These are phyloP conservation scores for Lasiosphaeris hirsuta DNA, from an alignment of 495 filamentous ascomycete genomes.

Conservation along the genomic window DNA sequence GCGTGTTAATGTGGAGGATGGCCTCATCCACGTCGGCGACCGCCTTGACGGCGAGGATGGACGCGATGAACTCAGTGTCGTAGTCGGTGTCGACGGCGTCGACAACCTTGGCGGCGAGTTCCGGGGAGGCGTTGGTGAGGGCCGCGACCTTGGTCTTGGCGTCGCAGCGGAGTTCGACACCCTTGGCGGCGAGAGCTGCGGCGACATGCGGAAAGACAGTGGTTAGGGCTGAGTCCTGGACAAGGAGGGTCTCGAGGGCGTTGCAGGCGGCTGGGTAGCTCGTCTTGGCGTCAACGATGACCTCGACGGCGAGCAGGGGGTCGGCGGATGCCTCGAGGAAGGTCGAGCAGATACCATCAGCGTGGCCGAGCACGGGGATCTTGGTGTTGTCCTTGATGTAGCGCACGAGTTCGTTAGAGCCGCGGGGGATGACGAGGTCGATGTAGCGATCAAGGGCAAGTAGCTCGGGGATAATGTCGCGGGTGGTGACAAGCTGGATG, in stretches of 20 bases:
- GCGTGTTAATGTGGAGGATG: slow-evolving; percentile 82
- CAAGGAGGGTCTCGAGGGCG: slow-evolving; percentile 80
- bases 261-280: slow-evolving; percentile 98
- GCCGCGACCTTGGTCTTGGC: slow-evolving; percentile 53
- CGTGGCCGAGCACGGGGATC: slow-evolving; percentile 95
- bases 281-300: slow-evolving; percentile 88
- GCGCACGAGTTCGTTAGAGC: slow-evolving; percentile 88
- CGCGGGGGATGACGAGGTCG: slow-evolving; percentile 92
- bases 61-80: slow-evolving; percentile 83
- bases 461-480: slow-evolving; percentile 82
- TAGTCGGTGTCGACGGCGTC: slow-evolving; percentile 68
- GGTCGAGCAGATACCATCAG: slow-evolving; percentile 87
- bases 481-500: slow-evolving; percentile 88
- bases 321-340: slow-evolving; percentile 84
- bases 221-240: slow-evolving; percentile 67
- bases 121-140: slow-evolving; percentile 37
- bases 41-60: slow-evolving; percentile 80
- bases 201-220: slow-evolving; percentile 71
- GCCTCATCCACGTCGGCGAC: slow-evolving; percentile 66
- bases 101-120: slow-evolving; percentile 48
- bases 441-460: slow-evolving; percentile 80
- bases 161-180: slow-evolving; percentile 86
- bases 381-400: slow-evolving; percentile 86
- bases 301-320: slow-evolving; percentile 63
- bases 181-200: slow-evolving; percentile 64